phyloP scores from a whole-genome alignment of 2,329 filamentous ascomycete genomes.

The Alternaria panax region DNA sequence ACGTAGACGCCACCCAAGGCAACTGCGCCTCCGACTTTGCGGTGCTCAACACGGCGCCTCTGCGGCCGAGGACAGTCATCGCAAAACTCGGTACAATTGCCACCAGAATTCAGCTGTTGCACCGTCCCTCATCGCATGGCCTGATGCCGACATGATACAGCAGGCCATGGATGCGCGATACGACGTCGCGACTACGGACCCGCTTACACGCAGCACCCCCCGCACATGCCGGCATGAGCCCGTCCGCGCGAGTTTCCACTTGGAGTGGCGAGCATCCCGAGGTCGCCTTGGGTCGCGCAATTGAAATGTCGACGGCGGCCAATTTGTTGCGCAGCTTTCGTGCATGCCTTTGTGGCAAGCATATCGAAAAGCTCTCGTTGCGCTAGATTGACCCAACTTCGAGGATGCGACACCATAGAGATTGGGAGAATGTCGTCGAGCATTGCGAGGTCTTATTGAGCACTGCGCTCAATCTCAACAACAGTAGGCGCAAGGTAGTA shows the following conservation, averaged over 20 bases:
- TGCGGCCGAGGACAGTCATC: background rate
- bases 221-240: constrained; percentile 6
- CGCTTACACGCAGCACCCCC: constrained; percentile 20
- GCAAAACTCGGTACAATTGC: background rate
- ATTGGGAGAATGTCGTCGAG: too few relatives aligned
- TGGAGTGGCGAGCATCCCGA: constrained; percentile 27
- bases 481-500: background rate
- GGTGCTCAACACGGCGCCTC: constrained; percentile 23
- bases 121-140: background rate
- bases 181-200: constrained; percentile 12
- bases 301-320: background rate
- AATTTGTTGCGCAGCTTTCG: constrained; percentile 1
- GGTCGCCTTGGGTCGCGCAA: background rate
- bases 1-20: constrained; percentile 13
- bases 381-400: background rate
- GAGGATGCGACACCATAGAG: background rate
- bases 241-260: background rate
- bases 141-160: background rate
- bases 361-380: background rate
- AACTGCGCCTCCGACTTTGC: constrained; percentile 17
- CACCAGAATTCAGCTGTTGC: background rate
- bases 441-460: too few relatives aligned
- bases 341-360: background rate
- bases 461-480: background rate
- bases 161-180: constrained; percentile 12